Base-by-base conservation (phyloP, 805 yeast genomes). In the Kregervanrija pseudodelftensis region DNA sequence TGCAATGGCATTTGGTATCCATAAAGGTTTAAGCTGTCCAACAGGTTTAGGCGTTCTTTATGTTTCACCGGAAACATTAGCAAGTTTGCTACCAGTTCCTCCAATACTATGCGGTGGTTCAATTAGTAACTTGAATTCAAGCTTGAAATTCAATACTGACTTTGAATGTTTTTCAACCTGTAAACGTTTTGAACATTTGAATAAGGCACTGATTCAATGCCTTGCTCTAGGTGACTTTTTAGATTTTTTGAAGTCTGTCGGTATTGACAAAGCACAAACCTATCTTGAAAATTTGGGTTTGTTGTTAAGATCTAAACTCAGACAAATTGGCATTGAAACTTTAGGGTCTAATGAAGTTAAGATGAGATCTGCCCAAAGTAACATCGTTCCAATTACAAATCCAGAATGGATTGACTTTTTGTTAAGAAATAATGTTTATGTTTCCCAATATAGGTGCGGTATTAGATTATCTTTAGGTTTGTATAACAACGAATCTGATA, bases 171-270 rank as follows among this genome's bases (percentile, higher is more conserved):
- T 37, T 16, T 14, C 11, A 13, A 16, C 31, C 12, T 38, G 42
- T 15, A 30, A 30, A 30, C 22, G 14, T 12, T 38, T 14, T 15
- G 45, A 43, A 11, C 45, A 38, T 35, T 15, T 30, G 12, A 43
- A 43, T 32, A 43, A 43, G 16, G 35, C 42, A 22, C 9, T 43
- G n/a, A 3, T 43, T 9, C 41, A 37, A 43, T 43, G 45, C 13
- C 11, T 37, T 8, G 38, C 42, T 5, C 33, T 43, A 22, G 38
- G 38, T 15, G 28, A 22, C 11, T 43, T 37, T 31, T 15, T 43
- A 12, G 38, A 43, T 11, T 43, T 32, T 17, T 8, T 43, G 11
- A 5, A 43, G 2, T 5, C 28, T 3, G n/a, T 43, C 13, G 36
- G 39, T 4, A 38, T 38, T 38, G 35, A 22, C 12, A 31, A 38